These are phyloP conservation scores for Boletus rufocinnamomeus DNA, from an alignment of 768 basidiomycete species.

Conservation along the genomic window DNA sequence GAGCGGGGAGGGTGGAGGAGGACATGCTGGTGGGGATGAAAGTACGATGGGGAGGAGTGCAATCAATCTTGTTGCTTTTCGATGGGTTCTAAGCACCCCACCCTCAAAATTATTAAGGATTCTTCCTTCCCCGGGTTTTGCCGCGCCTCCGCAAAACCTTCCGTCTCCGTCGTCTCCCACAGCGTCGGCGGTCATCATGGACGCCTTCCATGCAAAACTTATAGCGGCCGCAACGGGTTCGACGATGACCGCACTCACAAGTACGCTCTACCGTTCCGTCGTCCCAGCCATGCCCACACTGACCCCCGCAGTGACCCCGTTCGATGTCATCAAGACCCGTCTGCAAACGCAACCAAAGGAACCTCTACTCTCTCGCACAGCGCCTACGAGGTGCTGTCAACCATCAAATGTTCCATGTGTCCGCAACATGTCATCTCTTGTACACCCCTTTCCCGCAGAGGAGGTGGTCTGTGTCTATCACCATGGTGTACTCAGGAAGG, in stretches of 20 bases:
- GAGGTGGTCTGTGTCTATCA: constrained; percentile 82
- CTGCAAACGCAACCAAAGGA: constrained; percentile 85
- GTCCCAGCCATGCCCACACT: constrained; percentile 11
- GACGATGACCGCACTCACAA: constrained; percentile 79
- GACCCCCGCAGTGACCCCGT: constrained; percentile 86
- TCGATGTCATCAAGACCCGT: constrained; percentile 96
- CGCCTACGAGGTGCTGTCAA: constrained; percentile 69
- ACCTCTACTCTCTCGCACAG: constrained; percentile 54
- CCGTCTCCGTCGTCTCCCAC: not conserved
- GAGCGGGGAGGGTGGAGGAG: constrained; percentile 53
- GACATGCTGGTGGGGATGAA: constrained; percentile 19
- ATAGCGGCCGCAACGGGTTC: constrained; percentile 80
- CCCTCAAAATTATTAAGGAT: not conserved
- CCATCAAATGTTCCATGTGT: constrained; percentile 55
- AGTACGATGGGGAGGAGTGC: not conserved
- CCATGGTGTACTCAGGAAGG: constrained; percentile 64
- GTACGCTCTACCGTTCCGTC: constrained; percentile 43
- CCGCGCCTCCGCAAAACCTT: constrained; percentile 14
- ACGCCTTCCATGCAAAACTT: constrained; percentile 76
- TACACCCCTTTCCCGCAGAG: constrained; percentile 55
- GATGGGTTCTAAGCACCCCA: not conserved
- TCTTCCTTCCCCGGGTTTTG: constrained; percentile 25
- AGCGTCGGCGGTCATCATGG: constrained; percentile 40
- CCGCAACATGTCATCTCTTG: constrained; percentile 76
- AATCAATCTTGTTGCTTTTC: constrained; percentile 7